These are phyloP conservation scores for Phanerodontia chrysosporium DNA, from an alignment of 768 basidiomycete genomes.

Conservation along the genomic window DNA sequence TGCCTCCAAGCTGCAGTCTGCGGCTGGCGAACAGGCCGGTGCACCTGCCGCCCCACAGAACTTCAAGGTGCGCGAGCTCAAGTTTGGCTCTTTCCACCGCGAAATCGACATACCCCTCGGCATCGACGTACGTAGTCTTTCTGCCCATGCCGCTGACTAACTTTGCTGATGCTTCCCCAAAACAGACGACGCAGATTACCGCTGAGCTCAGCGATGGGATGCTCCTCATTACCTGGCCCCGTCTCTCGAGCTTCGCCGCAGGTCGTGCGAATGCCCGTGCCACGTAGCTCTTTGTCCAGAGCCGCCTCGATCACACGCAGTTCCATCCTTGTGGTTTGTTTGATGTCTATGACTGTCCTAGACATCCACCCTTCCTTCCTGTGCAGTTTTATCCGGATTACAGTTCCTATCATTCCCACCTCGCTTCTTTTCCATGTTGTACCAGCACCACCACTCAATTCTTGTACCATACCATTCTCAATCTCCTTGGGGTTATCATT, in stretches of 20 bases:
- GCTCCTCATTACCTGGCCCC: slow-evolving; percentile 37
- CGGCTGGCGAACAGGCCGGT: not conserved
- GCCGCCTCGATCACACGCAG: not conserved
- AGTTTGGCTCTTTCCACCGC: slow-evolving; percentile 36
- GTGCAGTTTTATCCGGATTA: not conserved
- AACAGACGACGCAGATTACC: slow-evolving; percentile 34
- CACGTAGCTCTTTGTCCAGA: not conserved
- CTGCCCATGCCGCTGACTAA: slow-evolving; percentile 5
- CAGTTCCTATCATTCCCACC: not conserved
- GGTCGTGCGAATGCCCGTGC: not conserved
- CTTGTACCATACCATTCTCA: not conserved
- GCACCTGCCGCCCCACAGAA: not conserved
- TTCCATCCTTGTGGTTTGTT: not conserved
- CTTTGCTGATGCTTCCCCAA: not conserved
- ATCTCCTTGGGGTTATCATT: not conserved
- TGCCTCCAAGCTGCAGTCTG: slow-evolving; percentile 16
- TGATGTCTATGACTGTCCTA: not conserved
- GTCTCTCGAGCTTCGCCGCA: not conserved
- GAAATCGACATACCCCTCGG: slow-evolving; percentile 33
- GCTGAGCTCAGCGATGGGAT: slow-evolving; percentile 37
- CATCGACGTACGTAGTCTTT: slow-evolving; percentile 27
- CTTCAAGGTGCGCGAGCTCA: slow-evolving; percentile 31
- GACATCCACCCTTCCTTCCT: not conserved
- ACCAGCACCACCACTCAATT: not conserved
- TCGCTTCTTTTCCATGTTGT: not conserved